These are phyloP conservation scores for Wickerhamomyces bovis DNA, from an alignment of 805 yeast species.

Conservation along the genomic window DNA sequence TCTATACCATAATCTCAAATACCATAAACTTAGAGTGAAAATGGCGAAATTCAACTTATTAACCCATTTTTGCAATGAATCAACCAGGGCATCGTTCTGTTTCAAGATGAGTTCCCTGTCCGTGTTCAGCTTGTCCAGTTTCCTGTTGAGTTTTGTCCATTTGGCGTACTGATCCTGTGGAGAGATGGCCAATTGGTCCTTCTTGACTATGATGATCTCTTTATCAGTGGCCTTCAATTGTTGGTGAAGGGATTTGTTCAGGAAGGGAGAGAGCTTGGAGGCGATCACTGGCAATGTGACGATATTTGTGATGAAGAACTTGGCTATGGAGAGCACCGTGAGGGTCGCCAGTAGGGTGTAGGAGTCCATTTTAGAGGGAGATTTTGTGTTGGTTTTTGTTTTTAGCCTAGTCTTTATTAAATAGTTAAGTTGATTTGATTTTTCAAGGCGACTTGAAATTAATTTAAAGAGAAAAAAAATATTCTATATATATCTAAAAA, in stretches of 20 bases:
- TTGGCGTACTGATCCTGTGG: slow-evolving; percentile 94
- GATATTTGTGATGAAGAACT: slow-evolving; percentile 23
- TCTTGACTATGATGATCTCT: slow-evolving; percentile 42
- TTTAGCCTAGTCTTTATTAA: no score
- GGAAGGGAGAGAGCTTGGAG: slow-evolving; percentile 27
- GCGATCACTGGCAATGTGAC: slow-evolving; percentile 36
- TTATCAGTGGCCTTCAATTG: slow-evolving; percentile 27
- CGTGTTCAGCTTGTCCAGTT: neutral
- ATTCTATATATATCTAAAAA: neutral
- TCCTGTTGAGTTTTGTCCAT: slow-evolving; percentile 88
- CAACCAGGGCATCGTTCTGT: neutral
- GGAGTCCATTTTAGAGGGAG: neutral
- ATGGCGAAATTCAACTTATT: slow-evolving; percentile 25
- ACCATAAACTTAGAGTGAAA: slow-evolving; percentile 36
- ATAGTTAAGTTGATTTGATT: no score
- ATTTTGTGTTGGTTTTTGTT: neutral
- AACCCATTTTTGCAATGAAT: slow-evolving; percentile 24
- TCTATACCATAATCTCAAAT: slow-evolving; percentile 45
- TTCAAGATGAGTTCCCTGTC: neutral
- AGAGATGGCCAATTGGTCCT: slow-evolving; percentile 53
- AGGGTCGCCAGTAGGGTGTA: neutral
- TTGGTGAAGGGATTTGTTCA: slow-evolving; percentile 15
- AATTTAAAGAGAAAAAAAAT: neutral
- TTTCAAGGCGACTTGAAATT: neutral
- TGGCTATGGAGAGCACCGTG: slow-evolving; percentile 9